These are phyloP conservation scores for Myochromella boudieri DNA, from an alignment of 768 basidiomycete genomes.

Conservation along the genomic window DNA sequence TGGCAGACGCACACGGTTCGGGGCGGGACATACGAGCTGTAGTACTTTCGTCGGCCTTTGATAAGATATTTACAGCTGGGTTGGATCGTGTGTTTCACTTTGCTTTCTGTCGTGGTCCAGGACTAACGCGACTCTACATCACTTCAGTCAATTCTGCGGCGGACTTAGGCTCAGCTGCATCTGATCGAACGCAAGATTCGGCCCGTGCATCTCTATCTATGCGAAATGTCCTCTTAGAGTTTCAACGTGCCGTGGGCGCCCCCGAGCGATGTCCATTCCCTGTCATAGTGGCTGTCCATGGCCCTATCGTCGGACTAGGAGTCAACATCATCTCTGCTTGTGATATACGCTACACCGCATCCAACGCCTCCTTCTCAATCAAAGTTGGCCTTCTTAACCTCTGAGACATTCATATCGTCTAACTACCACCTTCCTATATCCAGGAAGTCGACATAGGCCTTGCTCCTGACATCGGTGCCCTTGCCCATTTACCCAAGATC, in stretches of 20 bases:
- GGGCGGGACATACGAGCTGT: slow-evolving; percentile 61
- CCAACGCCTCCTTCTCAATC: slow-evolving; percentile 64
- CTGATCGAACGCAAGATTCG: slow-evolving; percentile 37
- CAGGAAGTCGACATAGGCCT: slow-evolving; percentile 88
- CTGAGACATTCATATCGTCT: slow-evolving; percentile 28
- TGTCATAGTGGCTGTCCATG: slow-evolving; percentile 82
- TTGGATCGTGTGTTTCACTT: slow-evolving; percentile 62
- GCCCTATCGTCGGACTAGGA: slow-evolving; percentile 71
- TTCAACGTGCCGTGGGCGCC: slow-evolving; percentile 71
- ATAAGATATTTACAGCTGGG: slow-evolving; percentile 81
- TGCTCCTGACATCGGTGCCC: slow-evolving; percentile 85
- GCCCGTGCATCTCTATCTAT: slow-evolving; percentile 52
- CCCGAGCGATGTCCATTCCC: slow-evolving; percentile 73
- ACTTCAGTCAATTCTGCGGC: slow-evolving; percentile 31
- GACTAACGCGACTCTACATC: background rate
- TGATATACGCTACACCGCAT: slow-evolving; percentile 76
- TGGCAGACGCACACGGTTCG: slow-evolving; percentile 37
- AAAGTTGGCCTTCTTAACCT: slow-evolving; percentile 45
- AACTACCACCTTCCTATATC: slow-evolving; percentile 42
- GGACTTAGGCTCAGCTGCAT: slow-evolving; percentile 21
- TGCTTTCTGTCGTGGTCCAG: background rate
- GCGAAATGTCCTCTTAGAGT: slow-evolving; percentile 47
- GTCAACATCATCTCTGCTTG: slow-evolving; percentile 75
- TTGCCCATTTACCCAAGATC: slow-evolving; percentile 79
- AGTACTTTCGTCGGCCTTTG: slow-evolving; percentile 68